Base-by-base conservation (phyloP, 2,329 filamentous ascomycete genomes). In the Aspergillus unguis region DNA sequence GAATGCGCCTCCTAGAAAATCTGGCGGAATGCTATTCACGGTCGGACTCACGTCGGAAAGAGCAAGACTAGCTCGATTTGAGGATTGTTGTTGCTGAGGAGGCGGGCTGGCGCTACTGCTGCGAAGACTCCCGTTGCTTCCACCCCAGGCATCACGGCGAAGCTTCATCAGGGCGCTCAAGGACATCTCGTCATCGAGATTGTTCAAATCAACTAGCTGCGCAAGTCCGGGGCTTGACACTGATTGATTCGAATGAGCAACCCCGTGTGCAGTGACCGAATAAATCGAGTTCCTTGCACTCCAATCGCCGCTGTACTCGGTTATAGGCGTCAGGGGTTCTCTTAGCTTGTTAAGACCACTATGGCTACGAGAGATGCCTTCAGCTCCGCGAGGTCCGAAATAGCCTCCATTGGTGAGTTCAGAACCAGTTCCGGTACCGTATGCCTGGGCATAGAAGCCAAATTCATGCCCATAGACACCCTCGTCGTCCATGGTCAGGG, bases 381-480 rank as follows among this genome's bases (percentile, higher is more conserved):
- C 80, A 11, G 86, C 72, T 2, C 86, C 86, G 23, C 86, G 84
- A 0, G 88, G 84, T 1, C 90, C 90, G 65, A 97, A 97, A 71
- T 90, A 96, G 23, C 94, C 94, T 28, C 94, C 94, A 61, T 90
- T 88, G 10, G 84, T 81, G 61, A 87, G 88, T 50, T 87, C 74
- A 5, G 77, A 72, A 36, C 75, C 73, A 29, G 74, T 75, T 7
- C 5, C 26, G 32, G n/a, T 23, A 23, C 77, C 78, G 43, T 77
- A 68, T 8, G 73, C 69, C 17, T 74, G 71, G 26, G 92, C 90
- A 69, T 96, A 99, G 70, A 99, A 99, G 0, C 91, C 92, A 65
- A 99, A 99, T 68, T 99, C 94, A 61, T 91, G 87, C 0, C 94
- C 94, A 65, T 99, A 99, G 76, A 94, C 95, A 0, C 90, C 92